A percentile compares a stretch with the other conserved stretches of the same genome.
Evolutionary conservation across 345 rosid species (phyloP).

Genomic region (Turritis glabra): DNA sequence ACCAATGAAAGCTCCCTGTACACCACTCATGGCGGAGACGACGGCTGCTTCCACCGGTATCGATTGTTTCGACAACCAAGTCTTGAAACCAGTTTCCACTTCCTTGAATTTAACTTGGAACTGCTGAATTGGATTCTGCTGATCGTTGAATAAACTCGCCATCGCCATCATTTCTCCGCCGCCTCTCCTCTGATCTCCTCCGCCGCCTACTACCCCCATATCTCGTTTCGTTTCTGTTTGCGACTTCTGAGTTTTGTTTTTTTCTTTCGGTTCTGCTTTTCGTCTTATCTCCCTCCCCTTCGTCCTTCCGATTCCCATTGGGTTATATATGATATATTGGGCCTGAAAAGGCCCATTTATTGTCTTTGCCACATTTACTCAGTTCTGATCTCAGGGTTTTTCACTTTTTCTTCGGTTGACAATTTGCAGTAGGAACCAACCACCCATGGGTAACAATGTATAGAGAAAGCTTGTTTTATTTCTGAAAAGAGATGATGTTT

Average conservation of each 20-base stretch:
- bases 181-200: conserved; percentile 35
- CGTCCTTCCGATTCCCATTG: background rate
- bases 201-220: conserved; percentile 48
- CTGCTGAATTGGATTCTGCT: conserved; percentile 58
- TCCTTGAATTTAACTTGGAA: conserved; percentile 62
- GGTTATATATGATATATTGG: background rate
- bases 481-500: background rate
- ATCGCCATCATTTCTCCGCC: conserved; percentile 42
- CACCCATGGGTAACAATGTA: background rate
- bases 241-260: background rate
- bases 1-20: conserved; percentile 86
- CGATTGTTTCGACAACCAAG: conserved; percentile 81
- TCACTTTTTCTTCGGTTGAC: too few relatives aligned
- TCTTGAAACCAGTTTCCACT: conserved; percentile 58
- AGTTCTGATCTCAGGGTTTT: too few relatives aligned
- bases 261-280: background rate
- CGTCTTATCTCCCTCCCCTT: conserved; percentile 31
- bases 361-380: background rate
- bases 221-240: background rate
- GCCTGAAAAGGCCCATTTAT: conserved; percentile 13
- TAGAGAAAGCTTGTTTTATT: background rate
- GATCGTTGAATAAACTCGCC: conserved; percentile 42
- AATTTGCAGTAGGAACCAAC: too few relatives aligned
- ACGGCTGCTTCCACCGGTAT: conserved; percentile 77
- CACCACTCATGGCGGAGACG: conserved; percentile 65